Percentiles rank a stretch among this genome's conserved stretches.
phyloP scores from a whole-genome alignment of 1,284 basidiomycete genomes.

The Malassezia nana region DNA sequence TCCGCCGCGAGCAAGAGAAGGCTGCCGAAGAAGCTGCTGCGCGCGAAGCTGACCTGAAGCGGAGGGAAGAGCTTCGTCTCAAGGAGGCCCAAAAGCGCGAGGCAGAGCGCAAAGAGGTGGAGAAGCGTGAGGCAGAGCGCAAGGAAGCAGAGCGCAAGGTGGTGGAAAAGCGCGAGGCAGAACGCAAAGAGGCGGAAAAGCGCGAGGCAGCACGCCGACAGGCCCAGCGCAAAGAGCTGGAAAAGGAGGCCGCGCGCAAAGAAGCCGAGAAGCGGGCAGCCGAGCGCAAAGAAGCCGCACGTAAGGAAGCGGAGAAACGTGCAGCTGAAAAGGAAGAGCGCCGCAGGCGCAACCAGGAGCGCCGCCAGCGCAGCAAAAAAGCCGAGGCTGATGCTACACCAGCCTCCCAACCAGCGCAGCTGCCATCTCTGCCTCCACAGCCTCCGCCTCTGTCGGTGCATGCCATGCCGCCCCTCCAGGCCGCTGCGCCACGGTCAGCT shows the following conservation, averaged over 20 bases:
- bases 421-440: neutral
- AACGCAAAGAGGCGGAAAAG: conserved; percentile 43
- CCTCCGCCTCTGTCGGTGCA: neutral
- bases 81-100: conserved; percentile 41
- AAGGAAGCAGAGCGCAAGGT: conserved; percentile 57
- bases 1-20: conserved; percentile 48
- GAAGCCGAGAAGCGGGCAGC: conserved; percentile 42
- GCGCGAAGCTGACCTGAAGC: conserved; percentile 56
- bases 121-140: conserved; percentile 49
- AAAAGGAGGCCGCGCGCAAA: conserved; percentile 46
- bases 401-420: neutral
- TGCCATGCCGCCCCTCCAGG: neutral
- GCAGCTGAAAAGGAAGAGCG: neutral
- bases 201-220: conserved; percentile 28
- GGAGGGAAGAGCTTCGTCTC: conserved; percentile 49
- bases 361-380: conserved; percentile 49
- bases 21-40: conserved; percentile 17
- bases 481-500: neutral
- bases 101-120: conserved; percentile 48
- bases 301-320: neutral
- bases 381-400: conserved; percentile 51
- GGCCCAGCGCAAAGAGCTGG: conserved; percentile 47
- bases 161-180: conserved; percentile 50
- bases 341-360: neutral
- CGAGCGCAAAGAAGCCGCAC: conserved; percentile 2